phyloP scores from a whole-genome alignment of 176 grass and related monocot genomes.

The Carex pumila region DNA sequence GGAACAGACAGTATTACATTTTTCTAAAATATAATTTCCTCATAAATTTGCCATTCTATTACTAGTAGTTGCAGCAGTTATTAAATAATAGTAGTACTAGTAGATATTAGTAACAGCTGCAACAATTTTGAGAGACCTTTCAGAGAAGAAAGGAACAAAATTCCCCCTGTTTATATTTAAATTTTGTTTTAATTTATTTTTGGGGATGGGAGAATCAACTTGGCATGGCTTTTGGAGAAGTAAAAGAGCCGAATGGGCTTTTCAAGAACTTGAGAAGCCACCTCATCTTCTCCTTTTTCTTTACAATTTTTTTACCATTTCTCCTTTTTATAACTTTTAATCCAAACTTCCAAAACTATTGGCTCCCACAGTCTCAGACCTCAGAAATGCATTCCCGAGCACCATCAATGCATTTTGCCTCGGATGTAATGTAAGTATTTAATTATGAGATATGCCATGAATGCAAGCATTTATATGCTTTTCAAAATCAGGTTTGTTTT shows the following conservation, averaged over 20 bases:
- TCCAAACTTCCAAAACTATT: conserved; percentile 1
- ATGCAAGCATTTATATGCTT: background rate
- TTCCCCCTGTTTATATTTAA: background rate
- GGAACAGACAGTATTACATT: no score
- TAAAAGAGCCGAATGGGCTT: conserved; percentile 5
- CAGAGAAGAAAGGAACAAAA: conserved; percentile 7
- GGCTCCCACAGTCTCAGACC: background rate
- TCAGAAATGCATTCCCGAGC: background rate
- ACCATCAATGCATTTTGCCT: background rate
- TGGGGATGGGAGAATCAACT: background rate
- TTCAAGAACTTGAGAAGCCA: conserved; percentile 21
- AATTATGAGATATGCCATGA: background rate
- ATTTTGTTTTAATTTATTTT: background rate
- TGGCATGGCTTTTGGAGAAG: conserved; percentile 8
- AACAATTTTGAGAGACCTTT: background rate
- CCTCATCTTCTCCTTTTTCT: background rate
- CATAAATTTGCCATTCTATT: background rate
- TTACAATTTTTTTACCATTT: background rate
- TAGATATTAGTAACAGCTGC: background rate
- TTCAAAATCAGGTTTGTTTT: background rate
- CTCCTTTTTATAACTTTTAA: background rate
- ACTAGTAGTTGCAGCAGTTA: no score
- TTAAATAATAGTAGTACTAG: no score
- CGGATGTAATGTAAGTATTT: background rate
- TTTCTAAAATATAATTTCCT: background rate